Conservation (phyloP, 345 rosid genomes). For the Hibiscus trionum region DNA sequence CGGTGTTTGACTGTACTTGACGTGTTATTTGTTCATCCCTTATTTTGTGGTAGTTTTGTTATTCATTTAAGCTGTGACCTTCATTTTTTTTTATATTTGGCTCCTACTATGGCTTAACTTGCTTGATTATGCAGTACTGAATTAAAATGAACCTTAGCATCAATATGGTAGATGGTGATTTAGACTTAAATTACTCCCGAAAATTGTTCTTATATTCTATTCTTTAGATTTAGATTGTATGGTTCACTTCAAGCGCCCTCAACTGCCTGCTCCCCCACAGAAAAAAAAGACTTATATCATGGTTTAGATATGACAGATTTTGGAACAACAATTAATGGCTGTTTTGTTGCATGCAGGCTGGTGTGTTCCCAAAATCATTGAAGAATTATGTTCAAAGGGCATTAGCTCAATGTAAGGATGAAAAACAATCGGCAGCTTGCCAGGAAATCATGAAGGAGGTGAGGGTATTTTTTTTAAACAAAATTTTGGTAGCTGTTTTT, state of each 20-base stretch:
- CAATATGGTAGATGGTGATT: not conserved
- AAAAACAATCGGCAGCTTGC: conserved; percentile 58
- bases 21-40: not conserved
- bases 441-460: conserved; percentile 75
- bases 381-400: conserved; percentile 87
- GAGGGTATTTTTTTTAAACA: not conserved
- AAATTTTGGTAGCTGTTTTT: not conserved
- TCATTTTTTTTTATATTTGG: not conserved
- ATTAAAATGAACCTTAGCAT: not conserved
- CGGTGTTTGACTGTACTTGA: not conserved
- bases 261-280: too few relatives aligned
- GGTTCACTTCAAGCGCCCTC: not conserved
- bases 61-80: not conserved
- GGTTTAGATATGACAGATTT: not conserved
- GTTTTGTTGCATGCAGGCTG: conserved; percentile 49
- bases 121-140: not conserved
- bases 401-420: conserved; percentile 72
- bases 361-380: conserved; percentile 64
- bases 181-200: not conserved
- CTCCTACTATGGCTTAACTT: not conserved
- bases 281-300: not conserved
- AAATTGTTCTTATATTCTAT: not conserved
- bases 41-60: not conserved
- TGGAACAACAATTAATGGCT: not conserved
- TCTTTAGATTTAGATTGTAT: not conserved